Percentiles rank a stretch among this genome's conserved stretches.
phyloP scores from a whole-genome alignment of 768 basidiomycete species.

The Cystofilobasidium bisporidii region DNA sequence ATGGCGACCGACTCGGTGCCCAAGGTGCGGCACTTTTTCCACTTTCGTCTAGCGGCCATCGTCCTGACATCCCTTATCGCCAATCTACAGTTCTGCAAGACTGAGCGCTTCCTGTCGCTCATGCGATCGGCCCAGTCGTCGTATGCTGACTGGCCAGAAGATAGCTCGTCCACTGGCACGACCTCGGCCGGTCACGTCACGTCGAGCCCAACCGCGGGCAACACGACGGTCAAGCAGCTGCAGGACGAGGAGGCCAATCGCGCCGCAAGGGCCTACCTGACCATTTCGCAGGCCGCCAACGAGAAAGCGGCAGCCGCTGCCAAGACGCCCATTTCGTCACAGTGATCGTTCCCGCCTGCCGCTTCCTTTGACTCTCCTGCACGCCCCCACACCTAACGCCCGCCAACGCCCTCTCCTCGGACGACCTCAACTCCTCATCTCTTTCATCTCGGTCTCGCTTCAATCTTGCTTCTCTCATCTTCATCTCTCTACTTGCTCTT shows the following conservation, averaged over 20 bases:
- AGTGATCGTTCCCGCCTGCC: neutral
- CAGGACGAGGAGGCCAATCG: slow-evolving; percentile 27
- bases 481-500: too few species aligned
- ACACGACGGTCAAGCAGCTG: neutral
- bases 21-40: slow-evolving; percentile 45
- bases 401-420: too few species aligned
- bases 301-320: slow-evolving; percentile 35
- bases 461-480: too few species aligned
- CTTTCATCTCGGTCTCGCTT: too few species aligned
- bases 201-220: neutral
- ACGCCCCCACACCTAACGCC: too few species aligned
- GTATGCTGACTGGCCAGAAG: neutral
- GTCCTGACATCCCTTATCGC: neutral
- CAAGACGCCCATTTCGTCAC: neutral
- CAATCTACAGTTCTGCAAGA: slow-evolving; percentile 39
- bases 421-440: too few species aligned
- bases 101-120: slow-evolving; percentile 37
- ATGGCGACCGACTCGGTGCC: slow-evolving; percentile 99
- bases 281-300: slow-evolving; percentile 40
- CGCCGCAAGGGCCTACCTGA: slow-evolving; percentile 37
- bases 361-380: too few species aligned
- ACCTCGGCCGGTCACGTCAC: neutral
- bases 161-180: neutral
- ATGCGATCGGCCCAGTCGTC: slow-evolving; percentile 35
- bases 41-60: too few species aligned